Evolutionary conservation across 331 rosid genomes (phyloP).

Genomic region (Stylosanthes scabra): DNA sequence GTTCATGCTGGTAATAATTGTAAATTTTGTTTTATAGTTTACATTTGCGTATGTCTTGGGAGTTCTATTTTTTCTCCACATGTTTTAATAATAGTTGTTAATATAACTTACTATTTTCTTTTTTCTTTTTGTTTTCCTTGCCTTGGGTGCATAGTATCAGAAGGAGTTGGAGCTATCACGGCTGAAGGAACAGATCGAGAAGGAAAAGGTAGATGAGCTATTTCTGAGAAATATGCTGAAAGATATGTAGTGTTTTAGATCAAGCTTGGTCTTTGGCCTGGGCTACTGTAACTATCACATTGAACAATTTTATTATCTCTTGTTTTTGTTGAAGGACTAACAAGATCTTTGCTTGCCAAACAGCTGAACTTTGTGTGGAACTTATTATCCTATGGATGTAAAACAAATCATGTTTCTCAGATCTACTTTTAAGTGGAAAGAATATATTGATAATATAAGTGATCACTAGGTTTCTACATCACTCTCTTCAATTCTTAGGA

Average conservation of each 20-base stretch:
- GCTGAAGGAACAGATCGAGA: constrained; percentile 82
- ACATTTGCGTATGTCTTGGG: constrained; percentile 18
- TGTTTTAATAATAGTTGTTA: constrained; percentile 20
- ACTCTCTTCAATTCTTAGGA: constrained; percentile 3
- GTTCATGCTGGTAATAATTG: constrained; percentile 75
- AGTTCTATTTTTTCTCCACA: no score
- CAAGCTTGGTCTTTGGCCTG: constrained; percentile 29
- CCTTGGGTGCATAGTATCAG: constrained; percentile 73
- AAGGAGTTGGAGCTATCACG: constrained; percentile 81
- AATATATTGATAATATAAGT: background rate
- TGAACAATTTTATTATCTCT: background rate
- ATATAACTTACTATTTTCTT: constrained; percentile 31
- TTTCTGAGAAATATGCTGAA: constrained; percentile 31
- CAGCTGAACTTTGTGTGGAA: constrained; percentile 7
- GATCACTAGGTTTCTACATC: background rate
- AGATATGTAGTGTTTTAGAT: background rate
- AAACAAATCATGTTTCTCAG: background rate
- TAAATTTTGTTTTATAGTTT: constrained; percentile 34
- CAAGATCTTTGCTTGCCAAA: constrained; percentile 14
- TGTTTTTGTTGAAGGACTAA: background rate
- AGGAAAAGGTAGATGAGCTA: constrained; percentile 72
- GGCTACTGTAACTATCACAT: background rate
- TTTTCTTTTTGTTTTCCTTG: constrained; percentile 24
- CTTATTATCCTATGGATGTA: background rate
- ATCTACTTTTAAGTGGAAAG: constrained; percentile 5